Evolutionary conservation across 177 flowering plant genomes (phyloP).

Genomic region (Telopea speciosissima): DNA sequence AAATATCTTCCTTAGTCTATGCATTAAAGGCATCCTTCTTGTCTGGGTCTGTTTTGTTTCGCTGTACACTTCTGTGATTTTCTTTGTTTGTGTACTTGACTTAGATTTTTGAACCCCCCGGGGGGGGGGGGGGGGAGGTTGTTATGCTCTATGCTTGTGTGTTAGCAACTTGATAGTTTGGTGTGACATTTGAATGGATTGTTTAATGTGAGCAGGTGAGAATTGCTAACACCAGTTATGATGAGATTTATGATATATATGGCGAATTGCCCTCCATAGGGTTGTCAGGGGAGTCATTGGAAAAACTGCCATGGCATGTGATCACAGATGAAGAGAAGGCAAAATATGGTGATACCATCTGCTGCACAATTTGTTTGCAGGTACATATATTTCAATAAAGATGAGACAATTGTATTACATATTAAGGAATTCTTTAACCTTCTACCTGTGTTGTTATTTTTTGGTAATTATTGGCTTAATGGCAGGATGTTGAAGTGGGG

Average conservation of each 20-base stretch:
- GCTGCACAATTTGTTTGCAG: slow-evolving; percentile 72
- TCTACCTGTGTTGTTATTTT: not conserved
- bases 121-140: too few relatives aligned
- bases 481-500: slow-evolving; percentile 52
- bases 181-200: not conserved
- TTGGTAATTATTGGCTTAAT: not conserved
- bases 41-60: too few relatives aligned
- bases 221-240: slow-evolving; percentile 26
- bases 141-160: too few relatives aligned
- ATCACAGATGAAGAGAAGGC: slow-evolving; percentile 31
- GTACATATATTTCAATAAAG: slow-evolving; percentile 15
- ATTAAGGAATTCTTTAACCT: not conserved
- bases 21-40: too few relatives aligned
- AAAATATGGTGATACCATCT: slow-evolving; percentile 19
- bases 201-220: slow-evolving; percentile 26
- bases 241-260: slow-evolving; percentile 31
- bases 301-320: slow-evolving; percentile 41
- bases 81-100: too few relatives aligned
- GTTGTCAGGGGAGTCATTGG: slow-evolving; percentile 44
- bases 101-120: too few relatives aligned
- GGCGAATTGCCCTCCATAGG: slow-evolving; percentile 37
- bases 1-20: too few relatives aligned
- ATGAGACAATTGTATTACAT: not conserved
- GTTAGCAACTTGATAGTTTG: too few relatives aligned
- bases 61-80: too few relatives aligned